Base-by-base conservation (phyloP, 345 rosid species). In the Turnera subulata region DNA sequence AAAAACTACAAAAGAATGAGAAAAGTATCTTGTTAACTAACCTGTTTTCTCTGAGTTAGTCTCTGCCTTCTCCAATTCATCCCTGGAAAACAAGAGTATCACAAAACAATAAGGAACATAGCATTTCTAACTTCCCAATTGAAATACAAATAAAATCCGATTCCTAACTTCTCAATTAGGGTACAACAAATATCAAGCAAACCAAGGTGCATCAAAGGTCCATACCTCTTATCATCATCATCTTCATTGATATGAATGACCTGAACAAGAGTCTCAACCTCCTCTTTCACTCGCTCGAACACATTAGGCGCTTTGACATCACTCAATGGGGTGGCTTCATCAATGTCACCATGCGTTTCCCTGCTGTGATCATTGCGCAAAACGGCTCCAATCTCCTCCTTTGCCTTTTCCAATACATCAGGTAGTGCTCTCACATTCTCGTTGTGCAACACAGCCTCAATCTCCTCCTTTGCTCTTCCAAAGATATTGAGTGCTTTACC, bases 221-320 rank as follows among this genome's bases (percentile, higher is more conserved):
- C 24, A 40, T 0, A 85, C 78, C 73, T 58, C 59, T 66, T 64
- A 23, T 33, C 69, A 59, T 43, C 68, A 49, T 23, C 29, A 2
- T 65, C 71, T 59, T 62, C 55, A 53, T 72, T 65, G 21, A 52
- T 60, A 66, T 82, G 78, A 56, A 81, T 56, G 11, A 76, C 55
- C 2, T 82, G 79, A 62, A 74, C 61, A 45, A 83, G 72, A 49
- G 92, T 87, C 39, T 84, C 83, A 21, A 80, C 65, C 78, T 45
- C 48, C 48, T 45, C 48, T 20, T 45, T 45, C 0, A 77, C 86
- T 72, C 83, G 56, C 50, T 82, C 83, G 11, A 82, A 76, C 71
- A 86, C 55, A 58, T 76, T 79, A 21, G 87, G 89, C 0, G 89
- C 87, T 67, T 80, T 78, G 8, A 77, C 82, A 60, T 66, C 45